These are phyloP conservation scores for Fomitopsis betulina DNA, from an alignment of 1,284 basidiomycete species.

Conservation along the genomic window DNA sequence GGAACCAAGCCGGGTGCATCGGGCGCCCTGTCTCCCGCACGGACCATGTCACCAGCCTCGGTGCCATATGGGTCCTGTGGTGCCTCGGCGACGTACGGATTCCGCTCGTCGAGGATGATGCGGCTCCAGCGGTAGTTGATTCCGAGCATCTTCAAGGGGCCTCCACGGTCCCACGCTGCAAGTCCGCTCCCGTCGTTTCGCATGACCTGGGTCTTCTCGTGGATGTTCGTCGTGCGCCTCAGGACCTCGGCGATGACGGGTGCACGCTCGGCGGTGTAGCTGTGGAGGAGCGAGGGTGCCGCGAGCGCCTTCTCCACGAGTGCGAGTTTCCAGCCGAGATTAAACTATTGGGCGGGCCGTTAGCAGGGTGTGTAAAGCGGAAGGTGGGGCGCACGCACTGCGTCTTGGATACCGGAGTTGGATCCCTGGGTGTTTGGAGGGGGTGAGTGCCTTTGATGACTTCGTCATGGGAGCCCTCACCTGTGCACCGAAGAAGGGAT, in stretches of 20 bases:
- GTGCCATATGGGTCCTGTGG: conserved; percentile 1
- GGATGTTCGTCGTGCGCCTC: conserved; percentile 10
- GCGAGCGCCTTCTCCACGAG: conserved; percentile 25
- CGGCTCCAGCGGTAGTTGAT: conserved; percentile 43
- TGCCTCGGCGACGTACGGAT: not conserved
- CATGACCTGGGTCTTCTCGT: conserved; percentile 1
- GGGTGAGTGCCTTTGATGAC: not conserved
- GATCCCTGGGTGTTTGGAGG: not conserved
- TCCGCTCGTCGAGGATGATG: conserved; percentile 24
- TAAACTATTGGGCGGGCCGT: conserved; percentile 16
- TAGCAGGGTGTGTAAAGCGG: not conserved
- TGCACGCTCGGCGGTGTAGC: conserved; percentile 24
- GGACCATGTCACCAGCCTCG: conserved; percentile 1
- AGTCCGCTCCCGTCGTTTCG: not conserved
- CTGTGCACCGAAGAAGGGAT: conserved; percentile 28
- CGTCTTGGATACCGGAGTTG: conserved; percentile 9
- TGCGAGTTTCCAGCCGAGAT: conserved; percentile 29
- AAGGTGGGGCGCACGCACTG: not conserved
- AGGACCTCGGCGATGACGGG: conserved; percentile 26
- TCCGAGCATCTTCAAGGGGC: conserved; percentile 34
- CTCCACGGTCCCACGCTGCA: conserved; percentile 3
- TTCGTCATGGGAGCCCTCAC: conserved; percentile 14
- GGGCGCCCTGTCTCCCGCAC: conserved; percentile 40
- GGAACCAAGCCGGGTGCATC: conserved; percentile 31
- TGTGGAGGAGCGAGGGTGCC: conserved; percentile 16